Evolutionary conservation across 2,329 filamentous ascomycete species (phyloP).

Genomic region (Dothiorella sarmentorum): DNA sequence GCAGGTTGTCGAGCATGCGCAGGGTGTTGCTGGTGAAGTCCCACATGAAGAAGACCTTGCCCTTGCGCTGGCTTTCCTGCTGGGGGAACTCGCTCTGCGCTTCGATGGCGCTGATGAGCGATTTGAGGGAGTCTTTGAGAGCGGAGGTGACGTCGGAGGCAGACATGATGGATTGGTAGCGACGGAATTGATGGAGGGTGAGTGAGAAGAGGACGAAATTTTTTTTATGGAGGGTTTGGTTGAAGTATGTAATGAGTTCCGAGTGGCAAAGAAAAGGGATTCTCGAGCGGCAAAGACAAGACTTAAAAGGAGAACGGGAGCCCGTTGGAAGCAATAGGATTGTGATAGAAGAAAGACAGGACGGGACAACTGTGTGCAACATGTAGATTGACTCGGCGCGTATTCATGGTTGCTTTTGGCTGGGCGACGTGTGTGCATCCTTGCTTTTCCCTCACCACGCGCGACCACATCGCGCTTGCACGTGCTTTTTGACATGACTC

Average conservation of each 20-base stretch:
- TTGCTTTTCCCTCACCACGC: too few relatives aligned
- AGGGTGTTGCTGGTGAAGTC: constrained; percentile 8
- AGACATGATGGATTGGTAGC: neutral
- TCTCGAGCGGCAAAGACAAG: too few relatives aligned
- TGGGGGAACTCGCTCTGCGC: neutral
- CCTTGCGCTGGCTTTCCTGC: neutral
- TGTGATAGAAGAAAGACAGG: neutral
- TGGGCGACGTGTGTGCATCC: neutral
- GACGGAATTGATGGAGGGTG: neutral
- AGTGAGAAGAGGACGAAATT: neutral
- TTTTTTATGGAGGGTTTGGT: too few relatives aligned
- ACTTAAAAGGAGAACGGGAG: neutral
- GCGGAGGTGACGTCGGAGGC: neutral
- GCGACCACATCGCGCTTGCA: neutral
- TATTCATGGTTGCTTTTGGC: too few relatives aligned
- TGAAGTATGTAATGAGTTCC: neutral
- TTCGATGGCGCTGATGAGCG: constrained; percentile 5
- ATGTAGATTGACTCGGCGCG: too few relatives aligned
- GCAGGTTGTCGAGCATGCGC: neutral
- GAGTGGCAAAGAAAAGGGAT: too few relatives aligned
- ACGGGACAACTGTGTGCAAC: too few relatives aligned
- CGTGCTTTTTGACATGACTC: neutral
- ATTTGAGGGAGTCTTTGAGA: neutral
- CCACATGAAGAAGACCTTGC: constrained; percentile 15
- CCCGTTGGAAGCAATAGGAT: neutral